Conservation (phyloP, 129 eudicot genomes). For the Centrapalus pauciflorus region DNA sequence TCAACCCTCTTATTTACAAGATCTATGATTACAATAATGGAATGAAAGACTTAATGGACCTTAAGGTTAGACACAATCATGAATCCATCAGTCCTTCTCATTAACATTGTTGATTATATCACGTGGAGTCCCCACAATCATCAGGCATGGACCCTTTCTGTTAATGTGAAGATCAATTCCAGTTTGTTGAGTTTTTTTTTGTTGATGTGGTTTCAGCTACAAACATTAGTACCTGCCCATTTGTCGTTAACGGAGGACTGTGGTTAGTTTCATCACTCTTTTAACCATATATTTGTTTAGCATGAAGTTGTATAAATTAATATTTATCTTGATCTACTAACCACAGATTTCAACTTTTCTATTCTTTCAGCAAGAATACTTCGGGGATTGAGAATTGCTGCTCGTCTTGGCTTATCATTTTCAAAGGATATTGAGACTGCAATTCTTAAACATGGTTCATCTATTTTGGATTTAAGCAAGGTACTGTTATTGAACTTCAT, state of each 20-base stretch:
- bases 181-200: slow-evolving; percentile 12
- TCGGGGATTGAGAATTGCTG: slow-evolving; percentile 92
- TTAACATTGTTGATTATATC: background rate
- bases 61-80: slow-evolving; percentile 51
- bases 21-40: slow-evolving; percentile 72
- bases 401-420: slow-evolving; percentile 83
- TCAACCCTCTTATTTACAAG: slow-evolving; percentile 64
- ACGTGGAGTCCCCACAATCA: background rate
- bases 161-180: background rate
- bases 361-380: slow-evolving; percentile 77
- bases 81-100: background rate
- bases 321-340: slow-evolving; percentile 5
- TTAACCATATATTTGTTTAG: slow-evolving; percentile 4
- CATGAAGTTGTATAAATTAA: slow-evolving; percentile 9
- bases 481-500: slow-evolving; percentile 30
- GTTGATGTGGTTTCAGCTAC: slow-evolving; percentile 50
- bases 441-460: slow-evolving; percentile 48
- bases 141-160: background rate
- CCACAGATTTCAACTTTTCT: background rate
- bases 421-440: slow-evolving; percentile 75
- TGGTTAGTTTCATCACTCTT: slow-evolving; percentile 49
- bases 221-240: slow-evolving; percentile 79
- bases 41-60: slow-evolving; percentile 55
- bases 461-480: slow-evolving; percentile 42
- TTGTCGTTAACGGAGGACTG: slow-evolving; percentile 74